Conservation (phyloP, 257 asterid genomes). For the Ballota nigra region DNA sequence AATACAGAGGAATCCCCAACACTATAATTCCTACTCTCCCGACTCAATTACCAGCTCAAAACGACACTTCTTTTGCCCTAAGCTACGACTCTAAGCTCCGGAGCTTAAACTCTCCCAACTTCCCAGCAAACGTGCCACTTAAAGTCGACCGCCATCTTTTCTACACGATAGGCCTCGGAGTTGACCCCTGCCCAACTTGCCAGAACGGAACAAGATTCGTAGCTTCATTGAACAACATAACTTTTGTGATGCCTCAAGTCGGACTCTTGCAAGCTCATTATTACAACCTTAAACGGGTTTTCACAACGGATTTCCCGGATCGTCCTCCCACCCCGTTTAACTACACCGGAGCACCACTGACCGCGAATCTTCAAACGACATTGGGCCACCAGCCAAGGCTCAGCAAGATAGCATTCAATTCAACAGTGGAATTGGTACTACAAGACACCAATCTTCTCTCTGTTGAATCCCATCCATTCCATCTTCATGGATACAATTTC, state of each 20-base stretch:
- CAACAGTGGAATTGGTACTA: slow-evolving; percentile 59
- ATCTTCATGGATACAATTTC: slow-evolving; percentile 81
- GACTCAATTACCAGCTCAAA: slow-evolving; percentile 32
- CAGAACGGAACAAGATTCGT: slow-evolving; percentile 41
- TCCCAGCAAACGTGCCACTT: slow-evolving; percentile 49
- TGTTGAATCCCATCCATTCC: slow-evolving; percentile 78
- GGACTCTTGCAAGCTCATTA: slow-evolving; percentile 54
- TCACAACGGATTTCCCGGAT: slow-evolving; percentile 53
- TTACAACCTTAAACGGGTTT: slow-evolving; percentile 30
- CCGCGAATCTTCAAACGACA: slow-evolving; percentile 53
- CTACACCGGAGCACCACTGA: slow-evolving; percentile 73
- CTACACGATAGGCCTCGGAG: slow-evolving; percentile 58
- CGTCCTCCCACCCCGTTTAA: slow-evolving; percentile 45
- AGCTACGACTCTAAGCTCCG: slow-evolving; percentile 34
- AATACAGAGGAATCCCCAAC: slow-evolving; percentile 39
- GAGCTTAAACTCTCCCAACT: slow-evolving; percentile 42
- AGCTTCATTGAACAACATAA: slow-evolving; percentile 56
- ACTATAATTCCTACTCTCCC: slow-evolving; percentile 39
- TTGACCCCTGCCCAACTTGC: slow-evolving; percentile 44
- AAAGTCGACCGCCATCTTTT: slow-evolving; percentile 51
- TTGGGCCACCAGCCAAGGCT: slow-evolving; percentile 37
- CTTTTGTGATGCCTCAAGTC: slow-evolving; percentile 52
- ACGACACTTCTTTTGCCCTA: slow-evolving; percentile 42
- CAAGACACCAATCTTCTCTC: slow-evolving; percentile 66
- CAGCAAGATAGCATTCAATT: slow-evolving; percentile 55